Evolutionary conservation across 2,329 filamentous ascomycete species (phyloP).

Genomic region (Bisporella sp.): DNA sequence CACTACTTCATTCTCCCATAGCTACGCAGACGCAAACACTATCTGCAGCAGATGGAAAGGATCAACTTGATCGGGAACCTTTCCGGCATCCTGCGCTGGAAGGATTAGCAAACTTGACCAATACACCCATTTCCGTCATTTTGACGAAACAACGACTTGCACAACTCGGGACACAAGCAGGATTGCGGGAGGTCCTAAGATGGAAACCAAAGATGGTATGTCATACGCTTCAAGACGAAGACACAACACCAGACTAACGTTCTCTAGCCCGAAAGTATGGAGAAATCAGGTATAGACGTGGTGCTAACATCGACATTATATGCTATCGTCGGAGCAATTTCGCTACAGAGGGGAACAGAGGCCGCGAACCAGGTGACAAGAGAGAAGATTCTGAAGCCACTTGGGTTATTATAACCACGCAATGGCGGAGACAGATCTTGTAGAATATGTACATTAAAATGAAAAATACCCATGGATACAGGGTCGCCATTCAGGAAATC

Average conservation of each 20-base stretch:
- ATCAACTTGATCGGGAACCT: conserved; percentile 40
- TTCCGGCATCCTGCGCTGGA: conserved; percentile 65
- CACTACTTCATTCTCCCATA: conserved; percentile 41
- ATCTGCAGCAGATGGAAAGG: conserved; percentile 37
- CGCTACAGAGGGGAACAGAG: conserved; percentile 79
- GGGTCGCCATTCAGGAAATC: no score
- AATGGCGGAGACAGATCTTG: neutral
- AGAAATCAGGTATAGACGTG: conserved; percentile 64
- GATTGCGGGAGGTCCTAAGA: conserved; percentile 68
- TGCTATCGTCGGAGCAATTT: conserved; percentile 80
- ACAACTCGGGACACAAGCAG: conserved; percentile 60
- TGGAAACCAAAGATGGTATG: conserved; percentile 81
- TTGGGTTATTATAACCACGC: conserved; percentile 22
- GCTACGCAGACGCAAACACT: conserved; percentile 23
- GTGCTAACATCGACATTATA: conserved; percentile 74
- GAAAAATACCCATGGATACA: neutral
- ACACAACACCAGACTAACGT: conserved; percentile 12
- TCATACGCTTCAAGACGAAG: neutral
- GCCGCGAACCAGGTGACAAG: conserved; percentile 68
- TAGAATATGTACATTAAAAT: conserved; percentile 9
- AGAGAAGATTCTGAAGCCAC: conserved; percentile 45
- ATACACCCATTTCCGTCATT: conserved; percentile 51
- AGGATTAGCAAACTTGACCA: conserved; percentile 65
- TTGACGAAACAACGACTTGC: conserved; percentile 60
- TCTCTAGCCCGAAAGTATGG: conserved; percentile 55